phyloP scores from a whole-genome alignment of 768 basidiomycete genomes.

The Mrakia gelida region DNA sequence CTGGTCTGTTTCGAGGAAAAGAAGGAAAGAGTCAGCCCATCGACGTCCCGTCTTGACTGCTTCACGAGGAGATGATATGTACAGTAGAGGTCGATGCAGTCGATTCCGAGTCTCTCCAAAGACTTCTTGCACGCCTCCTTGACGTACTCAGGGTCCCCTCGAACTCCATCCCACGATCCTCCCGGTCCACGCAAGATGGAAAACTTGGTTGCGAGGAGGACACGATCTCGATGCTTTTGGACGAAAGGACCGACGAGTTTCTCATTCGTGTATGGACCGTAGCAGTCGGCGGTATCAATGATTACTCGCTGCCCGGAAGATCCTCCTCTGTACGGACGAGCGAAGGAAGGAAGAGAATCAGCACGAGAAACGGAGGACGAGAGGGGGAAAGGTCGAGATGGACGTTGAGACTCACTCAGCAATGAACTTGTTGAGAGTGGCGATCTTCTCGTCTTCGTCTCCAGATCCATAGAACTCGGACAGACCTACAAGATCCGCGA shows the following conservation, averaged over 20 bases:
- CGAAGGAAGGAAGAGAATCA: too few relatives aligned
- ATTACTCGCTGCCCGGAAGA: too few relatives aligned
- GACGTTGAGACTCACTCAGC: too few relatives aligned
- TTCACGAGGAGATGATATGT: too few relatives aligned
- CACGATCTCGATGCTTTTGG: slow-evolving; percentile 19
- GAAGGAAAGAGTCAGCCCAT: too few relatives aligned
- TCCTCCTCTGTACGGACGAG: too few relatives aligned
- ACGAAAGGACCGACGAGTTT: slow-evolving; percentile 16
- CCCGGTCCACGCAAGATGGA: slow-evolving; percentile 19
- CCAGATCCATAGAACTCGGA: not conserved
- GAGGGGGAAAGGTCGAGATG: too few relatives aligned
- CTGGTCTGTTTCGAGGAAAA: too few relatives aligned
- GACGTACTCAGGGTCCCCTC: slow-evolving; percentile 32
- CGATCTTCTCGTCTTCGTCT: not conserved
- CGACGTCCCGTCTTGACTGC: too few relatives aligned
- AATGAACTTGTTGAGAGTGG: not conserved
- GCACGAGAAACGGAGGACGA: too few relatives aligned
- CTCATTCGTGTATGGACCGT: too few relatives aligned
- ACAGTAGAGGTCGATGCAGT: slow-evolving; percentile 28
- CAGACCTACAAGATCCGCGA: not conserved
- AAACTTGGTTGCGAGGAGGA: slow-evolving; percentile 40
- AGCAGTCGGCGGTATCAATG: slow-evolving; percentile 14
- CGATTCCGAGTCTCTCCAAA: slow-evolving; percentile 23
- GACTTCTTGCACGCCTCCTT: slow-evolving; percentile 17
- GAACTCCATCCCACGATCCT: slow-evolving; percentile 16